Percentiles rank a stretch among this genome's conserved stretches.
Evolutionary conservation across 1,284 basidiomycete genomes (phyloP).

Genomic region (Ganoderma lucidum): DNA sequence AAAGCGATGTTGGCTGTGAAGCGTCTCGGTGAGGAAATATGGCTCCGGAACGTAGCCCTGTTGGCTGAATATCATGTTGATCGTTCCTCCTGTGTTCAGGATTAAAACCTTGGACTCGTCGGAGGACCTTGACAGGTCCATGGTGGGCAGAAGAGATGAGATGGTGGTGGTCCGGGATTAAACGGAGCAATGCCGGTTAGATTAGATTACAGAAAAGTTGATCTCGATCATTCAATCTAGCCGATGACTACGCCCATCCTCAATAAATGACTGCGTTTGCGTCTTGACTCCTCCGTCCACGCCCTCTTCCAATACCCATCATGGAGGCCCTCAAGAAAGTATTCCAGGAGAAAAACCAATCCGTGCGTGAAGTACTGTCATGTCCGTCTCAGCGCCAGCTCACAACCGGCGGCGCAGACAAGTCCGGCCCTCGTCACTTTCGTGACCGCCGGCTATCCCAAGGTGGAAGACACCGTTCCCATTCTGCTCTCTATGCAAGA

Average conservation of each 20-base stretch:
- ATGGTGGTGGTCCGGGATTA: not conserved
- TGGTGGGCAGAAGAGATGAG: constrained; percentile 35
- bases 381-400: not conserved
- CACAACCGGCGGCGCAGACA: constrained; percentile 51
- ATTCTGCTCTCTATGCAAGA: constrained; percentile 91
- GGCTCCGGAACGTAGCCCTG: constrained; percentile 90
- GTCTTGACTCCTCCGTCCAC: constrained; percentile 27
- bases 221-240: constrained; percentile 16
- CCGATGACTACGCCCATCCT: not conserved
- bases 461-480: constrained; percentile 81
- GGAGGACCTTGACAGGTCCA: constrained; percentile 58
- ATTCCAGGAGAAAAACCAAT: constrained; percentile 75
- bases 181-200: constrained; percentile 17
- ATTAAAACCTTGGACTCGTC: constrained; percentile 84
- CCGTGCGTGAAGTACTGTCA: constrained; percentile 51
- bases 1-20: constrained; percentile 83
- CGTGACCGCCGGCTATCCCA: constrained; percentile 92
- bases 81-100: constrained; percentile 87
- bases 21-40: constrained; percentile 84
- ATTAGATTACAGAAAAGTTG: constrained; percentile 27
- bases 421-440: constrained; percentile 86
- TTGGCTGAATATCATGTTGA: constrained; percentile 85
- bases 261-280: constrained; percentile 30
- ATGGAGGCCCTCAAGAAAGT: constrained; percentile 84
- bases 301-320: constrained; percentile 27